These are phyloP conservation scores for Volvox reticuliferus DNA, from an alignment of 139 green algal species.

Conservation along the genomic window DNA sequence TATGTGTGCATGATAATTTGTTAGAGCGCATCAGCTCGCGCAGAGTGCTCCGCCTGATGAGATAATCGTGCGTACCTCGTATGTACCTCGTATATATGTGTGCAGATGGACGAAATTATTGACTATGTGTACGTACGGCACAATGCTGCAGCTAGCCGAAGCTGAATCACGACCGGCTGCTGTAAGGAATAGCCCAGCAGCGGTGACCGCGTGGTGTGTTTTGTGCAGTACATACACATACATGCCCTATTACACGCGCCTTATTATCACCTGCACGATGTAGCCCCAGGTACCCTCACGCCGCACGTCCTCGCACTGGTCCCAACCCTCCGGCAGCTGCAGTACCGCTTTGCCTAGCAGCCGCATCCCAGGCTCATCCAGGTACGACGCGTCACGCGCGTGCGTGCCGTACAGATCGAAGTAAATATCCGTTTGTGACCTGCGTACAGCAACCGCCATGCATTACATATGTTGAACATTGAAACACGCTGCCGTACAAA, in stretches of 20 bases:
- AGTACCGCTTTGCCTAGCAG: neutral
- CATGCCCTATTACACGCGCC: neutral
- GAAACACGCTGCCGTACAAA: no score
- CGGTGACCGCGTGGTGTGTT: neutral
- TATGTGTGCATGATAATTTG: no score
- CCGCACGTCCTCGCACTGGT: neutral
- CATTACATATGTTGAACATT: no score
- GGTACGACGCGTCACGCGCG: neutral
- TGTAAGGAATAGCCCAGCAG: no score
- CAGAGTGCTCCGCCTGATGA: no score
- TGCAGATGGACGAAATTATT: no score
- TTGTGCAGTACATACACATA: neutral
- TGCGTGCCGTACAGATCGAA: slow-evolving; percentile 23
- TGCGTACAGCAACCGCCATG: neutral
- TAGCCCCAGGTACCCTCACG: slow-evolving; percentile 11
- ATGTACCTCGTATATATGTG: no score
- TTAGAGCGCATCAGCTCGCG: no score
- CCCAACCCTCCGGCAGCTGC: slow-evolving; percentile 12
- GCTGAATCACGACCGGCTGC: no score
- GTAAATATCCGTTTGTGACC: slow-evolving; percentile 1
- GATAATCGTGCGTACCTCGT: no score
- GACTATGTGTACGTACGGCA: no score
- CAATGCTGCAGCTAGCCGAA: no score
- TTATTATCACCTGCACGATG: slow-evolving; percentile 14
- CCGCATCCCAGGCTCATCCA: neutral